Evolutionary conservation across 2,329 filamentous ascomycete genomes (phyloP), one percentile per base, ranked within the genome.

Genomic region (Penicillium sp.): DNA sequence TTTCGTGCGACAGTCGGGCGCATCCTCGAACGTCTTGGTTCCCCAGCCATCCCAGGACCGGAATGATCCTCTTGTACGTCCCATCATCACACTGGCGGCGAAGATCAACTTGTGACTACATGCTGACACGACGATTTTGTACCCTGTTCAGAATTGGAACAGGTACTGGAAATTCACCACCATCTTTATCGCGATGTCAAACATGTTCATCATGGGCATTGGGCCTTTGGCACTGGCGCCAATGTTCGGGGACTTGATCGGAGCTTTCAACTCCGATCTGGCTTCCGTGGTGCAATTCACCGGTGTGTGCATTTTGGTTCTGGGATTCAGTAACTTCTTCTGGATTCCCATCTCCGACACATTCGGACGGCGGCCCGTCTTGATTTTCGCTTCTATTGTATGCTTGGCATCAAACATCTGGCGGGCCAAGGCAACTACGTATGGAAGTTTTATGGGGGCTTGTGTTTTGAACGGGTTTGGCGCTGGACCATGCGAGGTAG

Each of bases 381-480:
- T 79, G 54, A 81, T 86, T 40, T 66, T 79, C 50, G 84, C 82
- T 3, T 80, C 80, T 16, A 64, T 85, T 36, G 76, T 86, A 59
- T 84, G 81, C 64, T 74, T 85, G 31, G 80, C 74, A 3, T 81
- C 81, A 16, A 80, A 78, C 24, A 83, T 86, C 60, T 86, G 83
- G 85, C 79, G 85, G 61, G 86, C 85, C 0, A 75, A 75, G 50
- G 85, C 87, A 6, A 81, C 76, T 16, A 80, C 79, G 0, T 89
- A 89, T 67, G 75, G 77, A 52, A 84, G 82, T 50, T 89, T 88
- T 68, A 87, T 89, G 84, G 87, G 85, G 4, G 86, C 82, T 51
- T 86, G 78, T 56, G 77, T 86, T 14, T 75, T 89, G 6, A 87
- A 87, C 67, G 86, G 86, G 0, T 79, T 88, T 46, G 86, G 83